Conservation (phyloP, 352 stramenopile species). For the Globisporangium irregulare region DNA sequence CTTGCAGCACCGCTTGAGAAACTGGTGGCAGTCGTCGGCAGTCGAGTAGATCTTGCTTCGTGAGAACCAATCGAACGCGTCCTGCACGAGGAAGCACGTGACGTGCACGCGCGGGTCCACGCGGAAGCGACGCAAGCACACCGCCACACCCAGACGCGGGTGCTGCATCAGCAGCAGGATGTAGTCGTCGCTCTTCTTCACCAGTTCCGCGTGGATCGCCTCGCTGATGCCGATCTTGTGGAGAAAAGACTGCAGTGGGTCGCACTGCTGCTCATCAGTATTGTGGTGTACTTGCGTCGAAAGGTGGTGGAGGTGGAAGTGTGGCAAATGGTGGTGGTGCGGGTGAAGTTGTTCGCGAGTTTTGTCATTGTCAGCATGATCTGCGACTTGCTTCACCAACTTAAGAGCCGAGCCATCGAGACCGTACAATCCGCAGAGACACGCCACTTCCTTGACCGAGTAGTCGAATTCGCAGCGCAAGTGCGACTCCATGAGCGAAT, state of each 20-base stretch:
- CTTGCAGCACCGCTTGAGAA: slow-evolving; percentile 76
- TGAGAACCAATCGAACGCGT: slow-evolving; percentile 68
- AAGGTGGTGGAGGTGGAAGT: slow-evolving; percentile 9
- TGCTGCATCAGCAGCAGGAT: slow-evolving; percentile 71
- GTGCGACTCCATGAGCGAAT: slow-evolving; percentile 80
- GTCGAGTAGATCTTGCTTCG: slow-evolving; percentile 43
- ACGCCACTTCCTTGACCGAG: slow-evolving; percentile 66
- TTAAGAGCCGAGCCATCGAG: slow-evolving; percentile 49
- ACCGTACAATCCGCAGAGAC: slow-evolving; percentile 70
- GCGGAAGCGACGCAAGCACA: slow-evolving; percentile 57
- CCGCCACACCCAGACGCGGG: slow-evolving; percentile 37
- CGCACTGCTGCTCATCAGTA: slow-evolving; percentile 8
- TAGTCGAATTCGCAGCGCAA: slow-evolving; percentile 79
- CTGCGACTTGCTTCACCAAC: slow-evolving; percentile 23
- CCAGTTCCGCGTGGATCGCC: slow-evolving; percentile 41
- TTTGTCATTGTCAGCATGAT: slow-evolving; percentile 11
- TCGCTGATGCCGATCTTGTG: slow-evolving; percentile 45
- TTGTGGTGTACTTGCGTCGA: slow-evolving; percentile 1
- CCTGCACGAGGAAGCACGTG: slow-evolving; percentile 67
- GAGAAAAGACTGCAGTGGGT: slow-evolving; percentile 35
- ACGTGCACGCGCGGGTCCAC: slow-evolving; percentile 70
- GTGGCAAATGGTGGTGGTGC: slow-evolving; percentile 3
- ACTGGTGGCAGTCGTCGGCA: slow-evolving; percentile 34
- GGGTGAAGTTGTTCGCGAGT: background rate
- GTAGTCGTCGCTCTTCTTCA: slow-evolving; percentile 68